Evolutionary conservation across 2,329 filamentous ascomycete species (phyloP), one percentile per base, ranked within the genome.

Genomic region (Gliomastix tumulicola): DNA sequence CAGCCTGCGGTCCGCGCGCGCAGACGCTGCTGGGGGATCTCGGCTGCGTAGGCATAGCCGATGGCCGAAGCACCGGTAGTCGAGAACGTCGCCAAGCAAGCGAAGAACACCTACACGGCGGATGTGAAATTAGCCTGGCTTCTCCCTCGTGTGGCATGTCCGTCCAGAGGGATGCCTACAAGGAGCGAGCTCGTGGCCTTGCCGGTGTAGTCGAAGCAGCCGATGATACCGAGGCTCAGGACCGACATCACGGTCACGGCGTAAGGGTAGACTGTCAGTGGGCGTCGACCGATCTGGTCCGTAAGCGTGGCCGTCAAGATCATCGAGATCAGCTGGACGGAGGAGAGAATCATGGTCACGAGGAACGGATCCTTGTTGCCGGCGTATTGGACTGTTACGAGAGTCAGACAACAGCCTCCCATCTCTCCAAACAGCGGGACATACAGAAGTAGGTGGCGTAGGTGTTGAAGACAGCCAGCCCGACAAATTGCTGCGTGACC

Each of bases 221-320:
- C 59, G 11, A 64, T 49, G 27, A 65, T 62, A n/a, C n/a, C n/a
- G n/a, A n/a, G n/a, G n/a, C n/a, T n/a, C n/a, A n/a, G n/a, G n/a
- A n/a, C n/a, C n/a, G n/a, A n/a, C n/a, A n/a, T n/a, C n/a, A n/a
- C n/a, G n/a, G n/a, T n/a, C n/a, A 30, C 17, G 27, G 27, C 27
- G 7, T 13, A 16, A 6, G 17, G 27, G 27, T 30, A 30, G 27
- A 30, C n/a, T 30, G n/a, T n/a, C n/a, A n/a, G n/a, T n/a, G 68
- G 68, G 3, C 70, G 60, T 7, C 69, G 58, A 9, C 71, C 71
- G 13, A 60, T 44, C 27, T 50, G 56, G 47, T 76, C 73, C 4
- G 62, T 61, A 2, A 55, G 43, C 0, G 48, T 44, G 8, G 56
- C 49, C 1, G 58, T 63, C n/a, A 55, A n/a, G 16, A 65, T 43